Conservation (phyloP, 805 yeast species). For the Saturnispora quitensis region DNA sequence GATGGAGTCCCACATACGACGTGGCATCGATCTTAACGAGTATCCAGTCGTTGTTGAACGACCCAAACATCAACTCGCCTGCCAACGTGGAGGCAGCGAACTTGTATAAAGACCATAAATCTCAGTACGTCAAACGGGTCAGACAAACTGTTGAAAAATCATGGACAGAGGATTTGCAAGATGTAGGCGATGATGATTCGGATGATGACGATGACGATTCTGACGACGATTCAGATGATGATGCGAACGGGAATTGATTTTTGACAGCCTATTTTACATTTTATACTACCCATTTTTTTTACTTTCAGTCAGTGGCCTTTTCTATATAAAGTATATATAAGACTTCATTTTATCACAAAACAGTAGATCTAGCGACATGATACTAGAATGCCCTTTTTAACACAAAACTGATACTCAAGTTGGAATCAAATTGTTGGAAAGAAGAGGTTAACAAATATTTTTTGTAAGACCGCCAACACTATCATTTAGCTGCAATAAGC, state of each 20-base stretch:
- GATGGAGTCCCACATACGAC: constrained; percentile 98
- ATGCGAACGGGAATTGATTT: constrained; percentile 9
- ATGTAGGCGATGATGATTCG: constrained; percentile 41
- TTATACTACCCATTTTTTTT: neutral
- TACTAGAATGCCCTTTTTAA: too few relatives aligned
- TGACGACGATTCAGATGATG: constrained; percentile 21
- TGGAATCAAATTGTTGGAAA: too few relatives aligned
- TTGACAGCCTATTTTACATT: neutral
- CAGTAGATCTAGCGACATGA: too few relatives aligned
- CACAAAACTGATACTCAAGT: too few relatives aligned
- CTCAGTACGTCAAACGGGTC: constrained; percentile 85
- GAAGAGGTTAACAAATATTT: too few relatives aligned
- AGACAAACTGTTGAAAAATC: constrained; percentile 91
- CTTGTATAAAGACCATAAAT: constrained; percentile 86
- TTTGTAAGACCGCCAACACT: too few relatives aligned
- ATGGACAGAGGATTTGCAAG: constrained; percentile 76
- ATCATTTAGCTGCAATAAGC: too few relatives aligned
- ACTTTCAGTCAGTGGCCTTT: neutral
- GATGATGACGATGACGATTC: constrained; percentile 27
- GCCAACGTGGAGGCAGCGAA: constrained; percentile 98
- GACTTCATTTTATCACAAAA: neutral
- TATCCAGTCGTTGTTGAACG: constrained; percentile 84
- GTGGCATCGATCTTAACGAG: constrained; percentile 93
- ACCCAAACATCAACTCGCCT: constrained; percentile 93
- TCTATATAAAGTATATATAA: neutral